phyloP scores from a whole-genome alignment of 257 asterid genomes.

The Linaria vulgaris region DNA sequence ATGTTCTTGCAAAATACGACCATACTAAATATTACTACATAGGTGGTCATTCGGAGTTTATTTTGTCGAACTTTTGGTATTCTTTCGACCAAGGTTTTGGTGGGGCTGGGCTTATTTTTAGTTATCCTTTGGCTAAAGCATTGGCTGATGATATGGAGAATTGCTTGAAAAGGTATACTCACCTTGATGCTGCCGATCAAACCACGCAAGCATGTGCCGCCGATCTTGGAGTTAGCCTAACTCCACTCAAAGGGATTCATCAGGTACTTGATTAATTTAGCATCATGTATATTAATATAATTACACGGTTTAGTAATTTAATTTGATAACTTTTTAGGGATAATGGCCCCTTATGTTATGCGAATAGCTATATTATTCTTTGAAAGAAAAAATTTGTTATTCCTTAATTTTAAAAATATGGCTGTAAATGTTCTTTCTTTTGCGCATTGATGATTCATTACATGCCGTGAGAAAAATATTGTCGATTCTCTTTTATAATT shows the following conservation, averaged over 20 bases:
- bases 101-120: conserved; percentile 66
- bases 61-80: conserved; percentile 43
- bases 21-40: conserved; percentile 46
- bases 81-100: conserved; percentile 69
- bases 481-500: too few species aligned
- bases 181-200: conserved; percentile 43
- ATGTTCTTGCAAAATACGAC: conserved; percentile 43
- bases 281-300: background rate
- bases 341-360: too few species aligned
- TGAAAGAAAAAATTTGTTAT: too few species aligned
- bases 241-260: conserved; percentile 53
- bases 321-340: too few species aligned
- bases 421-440: too few species aligned
- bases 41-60: conserved; percentile 51
- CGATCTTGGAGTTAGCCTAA: conserved; percentile 60
- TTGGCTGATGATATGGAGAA: conserved; percentile 41
- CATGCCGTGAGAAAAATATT: too few species aligned
- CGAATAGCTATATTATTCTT: too few species aligned
- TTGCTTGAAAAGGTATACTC: conserved; percentile 49
- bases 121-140: conserved; percentile 57
- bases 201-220: conserved; percentile 51
- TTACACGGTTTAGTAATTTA: too few species aligned
- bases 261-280: conserved; percentile 39
- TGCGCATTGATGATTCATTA: too few species aligned
- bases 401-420: too few species aligned